These are phyloP conservation scores for Carpinus fangiana DNA, from an alignment of 306 rosid genomes.

Conservation along the genomic window DNA sequence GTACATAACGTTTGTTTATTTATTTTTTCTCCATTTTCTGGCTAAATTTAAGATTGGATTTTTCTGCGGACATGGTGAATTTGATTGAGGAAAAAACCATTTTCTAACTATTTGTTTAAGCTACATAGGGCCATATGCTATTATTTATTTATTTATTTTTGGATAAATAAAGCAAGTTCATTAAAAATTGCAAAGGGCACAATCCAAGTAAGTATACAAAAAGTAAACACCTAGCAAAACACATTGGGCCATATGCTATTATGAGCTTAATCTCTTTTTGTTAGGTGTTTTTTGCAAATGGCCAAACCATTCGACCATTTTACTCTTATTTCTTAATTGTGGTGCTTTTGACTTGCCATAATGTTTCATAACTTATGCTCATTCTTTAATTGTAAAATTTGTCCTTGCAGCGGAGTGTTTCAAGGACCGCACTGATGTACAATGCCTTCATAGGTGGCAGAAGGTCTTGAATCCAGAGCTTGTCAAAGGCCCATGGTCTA, in stretches of 20 bases:
- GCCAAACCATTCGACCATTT: not conserved
- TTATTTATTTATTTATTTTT: no score
- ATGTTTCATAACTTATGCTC: constrained; percentile 15
- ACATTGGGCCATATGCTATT: not conserved
- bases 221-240: no score
- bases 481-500: constrained; percentile 99
- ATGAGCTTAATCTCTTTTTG: not conserved
- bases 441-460: constrained; percentile 99
- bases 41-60: not conserved
- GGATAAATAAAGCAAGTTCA: no score
- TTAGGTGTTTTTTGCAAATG: not conserved
- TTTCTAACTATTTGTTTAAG: not conserved
- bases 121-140: not conserved
- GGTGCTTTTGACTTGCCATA: constrained; percentile 17
- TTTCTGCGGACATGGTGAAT: not conserved
- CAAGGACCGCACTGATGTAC: constrained; percentile 96
- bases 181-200: no score
- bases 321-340: constrained; percentile 5
- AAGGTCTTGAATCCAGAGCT: constrained; percentile 97
- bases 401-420: constrained; percentile 78
- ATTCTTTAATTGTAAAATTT: constrained; percentile 33
- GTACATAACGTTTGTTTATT: not conserved
- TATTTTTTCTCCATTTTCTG: not conserved
- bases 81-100: not conserved
- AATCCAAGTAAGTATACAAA: no score